Evolutionary conservation across 371 early-diverging fungal species (phyloP).

Genomic region (Circinella minor): DNA sequence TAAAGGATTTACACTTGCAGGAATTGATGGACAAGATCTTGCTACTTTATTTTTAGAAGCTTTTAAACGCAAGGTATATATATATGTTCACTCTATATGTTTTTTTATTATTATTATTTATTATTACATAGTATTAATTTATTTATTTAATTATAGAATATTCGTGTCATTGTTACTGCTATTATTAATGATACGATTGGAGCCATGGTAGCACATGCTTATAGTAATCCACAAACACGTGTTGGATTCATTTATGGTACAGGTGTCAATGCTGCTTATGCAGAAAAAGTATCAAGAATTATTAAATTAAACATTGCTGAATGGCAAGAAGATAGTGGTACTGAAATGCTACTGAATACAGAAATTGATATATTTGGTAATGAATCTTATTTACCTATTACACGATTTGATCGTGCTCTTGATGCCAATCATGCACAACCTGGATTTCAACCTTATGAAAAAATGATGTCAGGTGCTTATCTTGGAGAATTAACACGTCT

Average conservation of each 20-base stretch:
- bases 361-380: constrained; percentile 83
- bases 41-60: constrained; percentile 77
- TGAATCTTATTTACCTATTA: constrained; percentile 74
- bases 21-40: constrained; percentile 80
- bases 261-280: constrained; percentile 92
- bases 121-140: neutral
- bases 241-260: constrained; percentile 92
- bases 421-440: constrained; percentile 76
- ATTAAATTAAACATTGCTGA: constrained; percentile 21
- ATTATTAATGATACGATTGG: constrained; percentile 94
- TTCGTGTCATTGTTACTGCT: constrained; percentile 68
- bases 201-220: constrained; percentile 85
- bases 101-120: no score
- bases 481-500: constrained; percentile 85
- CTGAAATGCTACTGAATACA: constrained; percentile 85
- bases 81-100: neutral
- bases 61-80: constrained; percentile 64
- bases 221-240: constrained; percentile 74
- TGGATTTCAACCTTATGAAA: constrained; percentile 82
- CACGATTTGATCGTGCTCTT: constrained; percentile 76
- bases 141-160: constrained; percentile 46
- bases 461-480: constrained; percentile 91
- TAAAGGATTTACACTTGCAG: constrained; percentile 81
- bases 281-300: constrained; percentile 62
- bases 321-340: constrained; percentile 33